A percentile compares a stretch with the other conserved stretches of the same genome.
These are phyloP conservation scores for Ceraceosorus bombacis DNA, from an alignment of 1,284 basidiomycete genomes.

Conservation along the genomic window DNA sequence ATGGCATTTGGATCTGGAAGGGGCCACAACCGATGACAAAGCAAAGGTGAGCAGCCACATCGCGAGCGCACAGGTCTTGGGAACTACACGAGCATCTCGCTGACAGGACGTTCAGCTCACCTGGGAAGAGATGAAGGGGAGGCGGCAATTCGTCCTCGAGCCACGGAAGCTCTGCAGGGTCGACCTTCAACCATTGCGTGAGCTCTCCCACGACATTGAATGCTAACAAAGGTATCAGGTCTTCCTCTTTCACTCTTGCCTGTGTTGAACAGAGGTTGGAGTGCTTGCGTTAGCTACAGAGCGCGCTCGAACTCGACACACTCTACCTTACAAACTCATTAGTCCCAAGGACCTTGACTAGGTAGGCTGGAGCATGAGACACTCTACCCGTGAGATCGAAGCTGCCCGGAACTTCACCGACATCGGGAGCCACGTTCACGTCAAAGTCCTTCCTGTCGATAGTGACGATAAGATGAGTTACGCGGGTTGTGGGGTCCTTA, in stretches of 20 bases:
- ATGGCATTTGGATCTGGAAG: too few species aligned
- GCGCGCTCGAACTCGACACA: too few species aligned
- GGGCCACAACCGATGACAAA: conserved; percentile 9
- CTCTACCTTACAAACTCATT: conserved; percentile 7
- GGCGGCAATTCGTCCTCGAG: conserved; percentile 13
- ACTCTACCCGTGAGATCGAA: conserved; percentile 10
- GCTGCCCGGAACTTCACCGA: conserved; percentile 5
- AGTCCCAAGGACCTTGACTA: conserved; percentile 23
- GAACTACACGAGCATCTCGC: too few species aligned
- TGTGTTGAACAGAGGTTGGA: not conserved
- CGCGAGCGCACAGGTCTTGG: conserved; percentile 5
- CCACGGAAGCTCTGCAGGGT: conserved; percentile 20
- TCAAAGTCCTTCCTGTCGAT: too few species aligned
- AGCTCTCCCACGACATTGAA: conserved; percentile 15
- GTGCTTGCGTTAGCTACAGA: too few species aligned
- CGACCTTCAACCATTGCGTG: conserved; percentile 15
- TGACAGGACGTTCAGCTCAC: not conserved
- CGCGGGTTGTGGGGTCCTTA: not conserved
- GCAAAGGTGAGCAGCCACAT: conserved; percentile 13
- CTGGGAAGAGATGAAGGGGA: conserved; percentile 4
- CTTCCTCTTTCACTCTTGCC: conserved; percentile 11
- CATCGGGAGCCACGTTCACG: too few species aligned
- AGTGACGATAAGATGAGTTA: too few species aligned
- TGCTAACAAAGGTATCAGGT: conserved; percentile 18
- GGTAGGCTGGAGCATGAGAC: conserved; percentile 11